Evolutionary conservation across 2,329 filamentous ascomycete species (phyloP), one percentile per base, ranked within the genome.

Genomic region (Salinomyces thailandicus): DNA sequence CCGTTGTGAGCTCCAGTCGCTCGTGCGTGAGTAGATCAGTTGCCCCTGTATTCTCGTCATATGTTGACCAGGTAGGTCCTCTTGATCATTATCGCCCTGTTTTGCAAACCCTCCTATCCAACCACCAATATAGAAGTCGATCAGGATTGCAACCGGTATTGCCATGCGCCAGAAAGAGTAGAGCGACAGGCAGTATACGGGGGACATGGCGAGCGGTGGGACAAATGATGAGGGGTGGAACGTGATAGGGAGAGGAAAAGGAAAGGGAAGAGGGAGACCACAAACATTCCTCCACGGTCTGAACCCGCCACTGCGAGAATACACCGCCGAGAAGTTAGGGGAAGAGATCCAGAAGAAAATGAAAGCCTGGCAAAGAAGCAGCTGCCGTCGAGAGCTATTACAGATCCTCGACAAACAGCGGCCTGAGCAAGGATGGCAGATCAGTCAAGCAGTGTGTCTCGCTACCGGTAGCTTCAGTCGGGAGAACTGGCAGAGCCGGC

Each of bases 391-490:
- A 24, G 36, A 38, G n/a, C 16, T 49, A 1, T 35, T 39, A 8
- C 38, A 39, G 8, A 45, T 49, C 9, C 30, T 55, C 1, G 34
- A 47, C 2, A 41, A 45, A 16, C 24, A 48, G 3, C 33, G 35
- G 14, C 44, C 52, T 1, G 47, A 52, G 2, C 26, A 33, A 1
- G 49, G 44, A 9, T 52, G 47, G 49, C 30, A 35, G 5, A 35
- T 58, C 18, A 22, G 42, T 8, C 50, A 43, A n/a, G 55, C 53
- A 4, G 33, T 58, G 2, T 56, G 53, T 30, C 32, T 59, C 4
- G 56, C 49, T 1, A 43, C 46, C 8, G 53, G 52, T 3, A 55
- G 53, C 35, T 49, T 55, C 42, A 55, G 51, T 38, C 39, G 52
- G 27, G 50, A 53, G 15, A 54, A 57, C 17, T 35, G 46, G 18